Percentiles rank a stretch among this genome's conserved stretches.
phyloP scores from a whole-genome alignment of 257 asterid genomes.

The Solanum medicagineum region DNA sequence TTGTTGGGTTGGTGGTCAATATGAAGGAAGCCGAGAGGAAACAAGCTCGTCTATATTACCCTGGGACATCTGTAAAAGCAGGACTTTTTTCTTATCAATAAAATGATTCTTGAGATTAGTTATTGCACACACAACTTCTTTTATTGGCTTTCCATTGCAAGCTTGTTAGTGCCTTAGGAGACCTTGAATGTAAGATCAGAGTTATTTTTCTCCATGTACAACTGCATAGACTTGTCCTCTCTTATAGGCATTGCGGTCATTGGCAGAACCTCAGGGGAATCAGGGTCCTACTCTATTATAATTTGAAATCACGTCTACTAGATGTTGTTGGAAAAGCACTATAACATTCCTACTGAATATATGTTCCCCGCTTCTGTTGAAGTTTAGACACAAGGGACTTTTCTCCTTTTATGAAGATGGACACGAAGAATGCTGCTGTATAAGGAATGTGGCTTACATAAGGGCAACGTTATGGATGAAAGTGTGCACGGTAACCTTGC shows the following conservation, averaged over 20 bases:
- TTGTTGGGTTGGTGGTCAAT: too few species aligned
- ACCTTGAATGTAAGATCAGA: neutral
- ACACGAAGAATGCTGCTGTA: too few species aligned
- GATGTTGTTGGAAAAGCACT: neutral
- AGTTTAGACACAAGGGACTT: too few species aligned
- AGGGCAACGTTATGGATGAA: too few species aligned
- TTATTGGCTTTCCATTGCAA: neutral
- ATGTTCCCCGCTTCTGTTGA: too few species aligned
- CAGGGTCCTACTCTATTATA: neutral
- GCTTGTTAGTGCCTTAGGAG: too few species aligned
- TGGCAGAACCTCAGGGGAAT: neutral
- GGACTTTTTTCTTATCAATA: neutral
- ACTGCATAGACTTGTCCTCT: neutral
- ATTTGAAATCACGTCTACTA: neutral
- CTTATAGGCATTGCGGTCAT: neutral
- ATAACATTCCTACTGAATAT: too few species aligned
- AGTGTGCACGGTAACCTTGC: slow-evolving; percentile 7
- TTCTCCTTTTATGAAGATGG: too few species aligned
- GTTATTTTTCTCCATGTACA: neutral
- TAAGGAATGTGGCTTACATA: too few species aligned
- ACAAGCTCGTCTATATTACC: slow-evolving; percentile 53
- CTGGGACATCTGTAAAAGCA: slow-evolving; percentile 18
- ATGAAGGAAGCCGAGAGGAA: too few species aligned
- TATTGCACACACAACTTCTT: neutral
- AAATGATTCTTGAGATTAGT: neutral